Percentiles rank a stretch among this genome's conserved stretches.
Conservation (phyloP, 495 filamentous ascomycete species). For the Trichoderma asperelloides region DNA sequence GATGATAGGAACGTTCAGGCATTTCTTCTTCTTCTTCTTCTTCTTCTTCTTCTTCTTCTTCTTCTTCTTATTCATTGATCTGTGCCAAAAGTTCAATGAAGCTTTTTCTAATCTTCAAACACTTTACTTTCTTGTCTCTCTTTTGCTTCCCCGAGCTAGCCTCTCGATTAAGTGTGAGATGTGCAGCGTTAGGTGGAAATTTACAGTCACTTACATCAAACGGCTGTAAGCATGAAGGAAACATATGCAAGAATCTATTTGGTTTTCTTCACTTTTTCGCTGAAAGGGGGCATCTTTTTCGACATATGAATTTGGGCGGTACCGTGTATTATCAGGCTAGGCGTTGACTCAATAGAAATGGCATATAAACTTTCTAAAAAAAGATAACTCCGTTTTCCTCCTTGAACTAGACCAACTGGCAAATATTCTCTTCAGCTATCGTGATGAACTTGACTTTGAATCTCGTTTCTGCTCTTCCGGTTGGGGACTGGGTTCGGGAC, state of each 20-base stretch:
- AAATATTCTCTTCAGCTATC: neutral
- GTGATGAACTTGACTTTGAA: neutral
- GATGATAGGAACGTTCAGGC: neutral
- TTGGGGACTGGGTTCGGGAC: neutral
- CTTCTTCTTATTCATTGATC: neutral
- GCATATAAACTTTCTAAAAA: neutral
- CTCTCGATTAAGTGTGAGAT: conserved; percentile 6
- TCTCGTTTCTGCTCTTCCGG: neutral
- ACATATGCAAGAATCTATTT: neutral
- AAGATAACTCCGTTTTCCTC: neutral
- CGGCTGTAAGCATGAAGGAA: neutral
- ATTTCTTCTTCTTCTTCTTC: conserved; percentile 5
- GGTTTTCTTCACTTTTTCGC: neutral
- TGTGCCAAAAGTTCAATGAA: neutral
- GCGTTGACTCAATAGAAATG: conserved; percentile 2
- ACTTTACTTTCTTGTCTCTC: neutral
- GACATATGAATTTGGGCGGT: conserved; percentile 7
- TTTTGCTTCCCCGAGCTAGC: neutral
- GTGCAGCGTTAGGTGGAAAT: conserved; percentile 11
- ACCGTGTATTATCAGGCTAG: conserved; percentile 3
- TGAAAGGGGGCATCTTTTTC: neutral
- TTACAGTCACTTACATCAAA: conserved; percentile 16
- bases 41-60: conserved; percentile 3
- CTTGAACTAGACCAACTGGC: neutral
- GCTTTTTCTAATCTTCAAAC: neutral